These are phyloP conservation scores for Drechslerella stenobrocha DNA, from an alignment of 2,329 filamentous ascomycete species.

Conservation along the genomic window DNA sequence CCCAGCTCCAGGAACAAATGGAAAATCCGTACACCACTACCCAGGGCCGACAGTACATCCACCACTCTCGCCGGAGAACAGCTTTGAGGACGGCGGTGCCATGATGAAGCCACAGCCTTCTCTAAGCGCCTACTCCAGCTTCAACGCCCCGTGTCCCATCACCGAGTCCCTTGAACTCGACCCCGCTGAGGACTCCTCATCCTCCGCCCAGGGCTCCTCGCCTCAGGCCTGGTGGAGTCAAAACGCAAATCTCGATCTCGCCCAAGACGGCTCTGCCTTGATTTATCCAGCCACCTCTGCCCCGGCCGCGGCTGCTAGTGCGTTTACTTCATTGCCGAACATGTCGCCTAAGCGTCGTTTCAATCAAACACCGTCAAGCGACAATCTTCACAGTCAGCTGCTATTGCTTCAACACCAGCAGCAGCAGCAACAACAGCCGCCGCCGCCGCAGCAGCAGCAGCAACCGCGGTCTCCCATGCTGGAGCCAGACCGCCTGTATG, in stretches of 20 bases:
- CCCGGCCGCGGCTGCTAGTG: slow-evolving; percentile 21
- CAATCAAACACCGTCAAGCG: slow-evolving; percentile 46
- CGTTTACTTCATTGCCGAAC: slow-evolving; percentile 42
- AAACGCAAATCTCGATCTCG: slow-evolving; percentile 24
- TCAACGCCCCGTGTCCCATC: slow-evolving; percentile 35
- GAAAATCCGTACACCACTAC: slow-evolving; percentile 36
- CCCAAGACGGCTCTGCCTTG: slow-evolving; percentile 31
- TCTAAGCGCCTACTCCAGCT: slow-evolving; percentile 42
- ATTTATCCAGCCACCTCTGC: slow-evolving; percentile 42
- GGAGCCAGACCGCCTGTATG: slow-evolving; percentile 33
- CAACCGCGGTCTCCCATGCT: slow-evolving; percentile 42
- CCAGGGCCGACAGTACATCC: slow-evolving; percentile 28
- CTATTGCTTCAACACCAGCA: slow-evolving; percentile 43
- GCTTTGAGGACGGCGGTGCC: slow-evolving; percentile 23
- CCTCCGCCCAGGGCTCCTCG: slow-evolving; percentile 43
- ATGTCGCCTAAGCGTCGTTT: slow-evolving; percentile 48
- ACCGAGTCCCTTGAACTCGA: slow-evolving; percentile 36
- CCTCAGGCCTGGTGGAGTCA: slow-evolving; percentile 44
- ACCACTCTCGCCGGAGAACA: slow-evolving; percentile 44
- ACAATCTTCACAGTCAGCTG: slow-evolving; percentile 37
- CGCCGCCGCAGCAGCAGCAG: slow-evolving; percentile 31
- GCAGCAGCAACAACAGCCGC: slow-evolving; percentile 30
- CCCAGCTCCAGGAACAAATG: slow-evolving; percentile 48
- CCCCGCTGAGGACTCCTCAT: slow-evolving; percentile 35
- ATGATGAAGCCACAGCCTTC: slow-evolving; percentile 43